A percentile compares a stretch with the other conserved stretches of the same genome.
phyloP scores from a whole-genome alignment of 2,329 filamentous ascomycete genomes.

The Polychaeton citri region DNA sequence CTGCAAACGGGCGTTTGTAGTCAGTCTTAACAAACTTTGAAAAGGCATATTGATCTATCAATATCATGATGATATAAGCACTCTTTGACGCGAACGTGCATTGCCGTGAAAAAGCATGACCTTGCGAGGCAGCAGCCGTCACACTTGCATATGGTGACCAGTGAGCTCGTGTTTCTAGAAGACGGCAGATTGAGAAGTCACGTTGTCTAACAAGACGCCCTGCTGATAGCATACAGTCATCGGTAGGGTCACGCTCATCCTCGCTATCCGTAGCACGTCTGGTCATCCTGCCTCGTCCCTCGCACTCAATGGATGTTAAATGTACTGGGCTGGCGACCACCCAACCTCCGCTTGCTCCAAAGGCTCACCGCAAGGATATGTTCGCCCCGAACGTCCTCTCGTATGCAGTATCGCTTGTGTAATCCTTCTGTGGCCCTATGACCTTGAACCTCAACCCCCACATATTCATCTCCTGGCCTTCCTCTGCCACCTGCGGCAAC shows the following conservation, averaged over 20 bases:
- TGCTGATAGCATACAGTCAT: too few species aligned
- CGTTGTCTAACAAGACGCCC: too few species aligned
- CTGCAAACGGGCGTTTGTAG: too few species aligned
- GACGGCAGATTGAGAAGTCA: not conserved
- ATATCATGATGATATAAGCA: not conserved
- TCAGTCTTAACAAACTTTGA: too few species aligned
- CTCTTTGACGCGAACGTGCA: not conserved
- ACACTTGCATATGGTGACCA: not conserved
- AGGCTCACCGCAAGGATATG: not conserved
- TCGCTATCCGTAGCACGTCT: too few species aligned
- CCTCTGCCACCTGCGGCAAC: slow-evolving; percentile 17
- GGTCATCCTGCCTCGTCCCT: too few species aligned
- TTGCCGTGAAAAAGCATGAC: not conserved
- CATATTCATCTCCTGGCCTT: slow-evolving; percentile 14
- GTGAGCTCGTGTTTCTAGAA: not conserved
- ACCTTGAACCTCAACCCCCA: slow-evolving; percentile 25
- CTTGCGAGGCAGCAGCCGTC: not conserved
- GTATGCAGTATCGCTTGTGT: slow-evolving; percentile 24
- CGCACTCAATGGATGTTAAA: too few species aligned
- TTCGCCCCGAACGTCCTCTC: slow-evolving; percentile 7
- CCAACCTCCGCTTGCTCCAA: not conserved
- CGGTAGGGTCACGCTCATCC: too few species aligned
- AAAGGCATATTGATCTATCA: not conserved
- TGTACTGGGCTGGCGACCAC: too few species aligned
- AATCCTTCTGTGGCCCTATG: slow-evolving; percentile 25